Percentiles rank a stretch among this genome's conserved stretches.
phyloP scores from a whole-genome alignment of 305 asterid genomes.

The Nicotiana rustica region DNA sequence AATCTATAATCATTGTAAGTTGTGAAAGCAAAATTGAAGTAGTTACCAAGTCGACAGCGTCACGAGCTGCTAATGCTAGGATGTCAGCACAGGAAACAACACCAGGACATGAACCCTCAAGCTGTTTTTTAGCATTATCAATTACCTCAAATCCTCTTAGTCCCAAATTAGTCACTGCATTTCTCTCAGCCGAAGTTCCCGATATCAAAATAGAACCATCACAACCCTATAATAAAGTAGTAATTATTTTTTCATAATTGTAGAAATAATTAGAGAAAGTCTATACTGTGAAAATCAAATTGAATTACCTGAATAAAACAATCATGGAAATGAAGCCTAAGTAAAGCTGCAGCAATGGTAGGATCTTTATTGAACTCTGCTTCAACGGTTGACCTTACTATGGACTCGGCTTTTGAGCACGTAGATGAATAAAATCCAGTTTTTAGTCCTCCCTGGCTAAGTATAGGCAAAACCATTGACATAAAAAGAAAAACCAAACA shows the following conservation, averaged over 20 bases:
- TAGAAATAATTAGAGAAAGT: background rate
- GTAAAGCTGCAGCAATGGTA: conserved; percentile 69
- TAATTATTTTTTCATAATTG: background rate
- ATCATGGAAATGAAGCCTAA: conserved; percentile 83
- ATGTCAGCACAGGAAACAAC: conserved; percentile 82
- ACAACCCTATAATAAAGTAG: conserved; percentile 56
- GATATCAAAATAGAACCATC: conserved; percentile 69
- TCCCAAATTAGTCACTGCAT: conserved; percentile 56
- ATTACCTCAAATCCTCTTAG: conserved; percentile 73
- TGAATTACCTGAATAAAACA: conserved; percentile 69
- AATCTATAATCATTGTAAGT: background rate
- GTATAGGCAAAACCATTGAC: conserved; percentile 33
- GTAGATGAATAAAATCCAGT: conserved; percentile 69
- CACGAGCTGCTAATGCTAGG: conserved; percentile 77
- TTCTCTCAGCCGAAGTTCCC: conserved; percentile 56
- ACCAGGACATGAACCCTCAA: conserved; percentile 67
- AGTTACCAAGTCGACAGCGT: conserved; percentile 65
- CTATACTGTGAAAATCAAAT: background rate
- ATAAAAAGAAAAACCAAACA: conserved; percentile 38
- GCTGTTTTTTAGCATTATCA: conserved; percentile 71
- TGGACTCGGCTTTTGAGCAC: conserved; percentile 69
- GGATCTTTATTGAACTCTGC: conserved; percentile 52
- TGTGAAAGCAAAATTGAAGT: background rate
- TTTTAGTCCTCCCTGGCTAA: conserved; percentile 49
- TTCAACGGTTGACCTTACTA: conserved; percentile 67